phyloP scores from a whole-genome alignment of 192 early-diverging fungal genomes.

The Phlyctochytrium planicorne region DNA sequence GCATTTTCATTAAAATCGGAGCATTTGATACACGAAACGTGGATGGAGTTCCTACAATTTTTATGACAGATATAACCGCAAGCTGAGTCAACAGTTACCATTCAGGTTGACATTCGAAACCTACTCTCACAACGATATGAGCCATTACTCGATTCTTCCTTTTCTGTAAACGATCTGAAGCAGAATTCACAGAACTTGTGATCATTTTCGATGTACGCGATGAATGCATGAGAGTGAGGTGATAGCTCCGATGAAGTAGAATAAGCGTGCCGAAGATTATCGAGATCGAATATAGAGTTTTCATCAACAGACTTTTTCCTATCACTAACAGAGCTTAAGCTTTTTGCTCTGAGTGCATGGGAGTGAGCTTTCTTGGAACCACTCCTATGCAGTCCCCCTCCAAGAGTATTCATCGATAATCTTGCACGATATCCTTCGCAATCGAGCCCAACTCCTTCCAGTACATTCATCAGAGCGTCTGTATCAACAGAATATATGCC shows the following conservation, averaged over 20 bases:
- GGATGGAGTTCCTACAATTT: slow-evolving; percentile 44
- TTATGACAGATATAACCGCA: slow-evolving; percentile 53
- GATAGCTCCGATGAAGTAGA: slow-evolving; percentile 5
- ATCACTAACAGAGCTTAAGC: slow-evolving; percentile 20
- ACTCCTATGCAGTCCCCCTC: slow-evolving; percentile 10
- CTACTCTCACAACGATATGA: slow-evolving; percentile 52
- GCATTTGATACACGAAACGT: slow-evolving; percentile 39
- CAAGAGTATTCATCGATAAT: slow-evolving; percentile 8
- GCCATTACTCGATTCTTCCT: slow-evolving; percentile 17
- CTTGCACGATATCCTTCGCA: slow-evolving; percentile 30
- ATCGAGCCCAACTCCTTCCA: slow-evolving; percentile 45
- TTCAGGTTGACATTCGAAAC: not conserved
- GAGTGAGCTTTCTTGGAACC: slow-evolving; percentile 12
- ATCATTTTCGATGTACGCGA: slow-evolving; percentile 31
- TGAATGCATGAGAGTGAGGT: slow-evolving; percentile 40
- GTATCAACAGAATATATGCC: slow-evolving; percentile 25
- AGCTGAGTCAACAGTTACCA: slow-evolving; percentile 30
- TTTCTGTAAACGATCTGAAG: slow-evolving; percentile 21
- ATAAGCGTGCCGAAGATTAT: slow-evolving; percentile 23
- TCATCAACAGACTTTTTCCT: slow-evolving; percentile 26
- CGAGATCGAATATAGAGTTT: slow-evolving; percentile 9
- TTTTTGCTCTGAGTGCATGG: slow-evolving; percentile 12
- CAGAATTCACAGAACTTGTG: slow-evolving; percentile 51
- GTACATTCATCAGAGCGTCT: slow-evolving; percentile 33
- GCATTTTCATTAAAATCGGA: slow-evolving; percentile 28